Percentiles rank a stretch among this genome's conserved stretches.
Evolutionary conservation across 2,329 filamentous ascomycete species (phyloP).

Genomic region (Alternaria sp.): DNA sequence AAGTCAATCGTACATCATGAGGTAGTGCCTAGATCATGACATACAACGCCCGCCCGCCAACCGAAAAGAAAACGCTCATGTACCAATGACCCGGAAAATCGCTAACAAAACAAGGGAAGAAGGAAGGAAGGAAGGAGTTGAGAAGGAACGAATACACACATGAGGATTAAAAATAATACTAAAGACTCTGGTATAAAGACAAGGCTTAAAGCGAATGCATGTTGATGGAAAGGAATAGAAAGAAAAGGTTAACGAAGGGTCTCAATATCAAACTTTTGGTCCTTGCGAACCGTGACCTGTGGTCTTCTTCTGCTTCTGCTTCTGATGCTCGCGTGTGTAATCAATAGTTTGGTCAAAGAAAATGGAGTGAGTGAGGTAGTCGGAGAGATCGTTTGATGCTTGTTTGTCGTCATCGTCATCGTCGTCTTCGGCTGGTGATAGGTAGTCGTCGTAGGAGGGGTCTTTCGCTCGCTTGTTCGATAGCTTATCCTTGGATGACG

Average conservation of each 20-base stretch:
- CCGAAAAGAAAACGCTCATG: background rate
- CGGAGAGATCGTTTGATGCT: conserved; percentile 12
- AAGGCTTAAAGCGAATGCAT: background rate
- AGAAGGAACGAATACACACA: background rate
- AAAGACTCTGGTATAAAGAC: background rate
- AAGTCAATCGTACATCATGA: background rate
- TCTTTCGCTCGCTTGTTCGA: background rate
- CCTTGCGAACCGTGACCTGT: conserved; percentile 8
- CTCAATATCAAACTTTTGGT: conserved; percentile 14
- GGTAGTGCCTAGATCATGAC: background rate
- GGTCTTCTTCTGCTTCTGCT: conserved; percentile 1
- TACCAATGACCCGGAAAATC: background rate
- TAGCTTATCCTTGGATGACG: background rate
- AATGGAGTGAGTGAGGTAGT: conserved; percentile 22
- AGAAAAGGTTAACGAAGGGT: background rate
- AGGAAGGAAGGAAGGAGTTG: background rate
- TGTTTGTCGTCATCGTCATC: conserved; percentile 4
- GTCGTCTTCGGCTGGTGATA: conserved; percentile 4
- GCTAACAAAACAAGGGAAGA: background rate
- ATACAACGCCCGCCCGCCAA: background rate
- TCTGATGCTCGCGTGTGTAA: conserved; percentile 9
- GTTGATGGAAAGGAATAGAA: background rate
- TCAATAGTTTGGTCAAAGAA: conserved; percentile 12
- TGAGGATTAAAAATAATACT: background rate
- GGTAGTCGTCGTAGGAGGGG: conserved; percentile 6